Base-by-base conservation (phyloP, 2,329 filamentous ascomycete genomes). In the Aaosphaeria arxii region DNA sequence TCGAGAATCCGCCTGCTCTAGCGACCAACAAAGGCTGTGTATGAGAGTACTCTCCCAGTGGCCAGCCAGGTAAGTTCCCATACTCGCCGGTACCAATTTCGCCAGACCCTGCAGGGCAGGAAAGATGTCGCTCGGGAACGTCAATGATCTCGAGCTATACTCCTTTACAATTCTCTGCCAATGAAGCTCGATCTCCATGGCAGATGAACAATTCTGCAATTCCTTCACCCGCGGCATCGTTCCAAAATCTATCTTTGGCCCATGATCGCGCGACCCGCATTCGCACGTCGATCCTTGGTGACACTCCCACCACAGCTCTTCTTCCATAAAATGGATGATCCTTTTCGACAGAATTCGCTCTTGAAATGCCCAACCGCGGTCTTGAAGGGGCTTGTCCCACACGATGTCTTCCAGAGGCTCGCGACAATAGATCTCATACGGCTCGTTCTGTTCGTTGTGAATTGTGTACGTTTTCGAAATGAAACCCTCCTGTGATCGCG, bases 291-390 rank as follows among this genome's bases (percentile, higher is more conserved):
- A 46, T 1, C 43, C 29, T 35, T 57, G 44, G 17, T 46, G 44
- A 42, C 57, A 61, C 30, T 61, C 54, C 54, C 55, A 60, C 2
- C 56, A 43, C 2, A 61, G 46, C 42, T 61, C 58, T 1, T 35
- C 30, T 5, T 47, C 32, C 24, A 47, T 51, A 30, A 54, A 55
- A 33, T 59, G 55, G 3, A 61, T 44, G 5, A 54, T 43, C 9
- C 56, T 48, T 4, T 48, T 47, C 2, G 56, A 52, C 6, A 59
- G 43, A 4, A 58, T 13, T 39, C 48, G 41, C 30, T 55, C 48
- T 38, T 53, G 50, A 24, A 48, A 43, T 6, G 43, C 48, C 50
- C 53, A 55, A 24, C 28, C 50, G 11, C 50, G 33, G 2, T 13
- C 32, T 7, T 45, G 30, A 11, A 52, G 32, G 29, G 47, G 50